A percentile compares a stretch with the other conserved stretches of the same genome.
Evolutionary conservation across 1,284 basidiomycete genomes (phyloP).

Genomic region (Mycosarcoma mackinlayi): DNA sequence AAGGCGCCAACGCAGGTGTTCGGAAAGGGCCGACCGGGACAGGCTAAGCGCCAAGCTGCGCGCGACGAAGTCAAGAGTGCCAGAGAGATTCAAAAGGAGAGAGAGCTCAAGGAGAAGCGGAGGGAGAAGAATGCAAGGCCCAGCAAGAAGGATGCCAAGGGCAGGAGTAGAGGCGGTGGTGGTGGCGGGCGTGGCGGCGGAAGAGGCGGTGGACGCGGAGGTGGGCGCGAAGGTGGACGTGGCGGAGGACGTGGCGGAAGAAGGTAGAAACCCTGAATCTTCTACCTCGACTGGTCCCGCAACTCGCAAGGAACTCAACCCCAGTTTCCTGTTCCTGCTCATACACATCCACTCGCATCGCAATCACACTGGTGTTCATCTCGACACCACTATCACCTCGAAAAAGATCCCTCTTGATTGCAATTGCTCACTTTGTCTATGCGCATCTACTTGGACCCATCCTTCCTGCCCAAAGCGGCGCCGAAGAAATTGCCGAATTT

Average conservation of each 20-base stretch:
- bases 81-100: conserved; percentile 57
- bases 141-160: conserved; percentile 34
- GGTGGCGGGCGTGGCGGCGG: conserved; percentile 14
- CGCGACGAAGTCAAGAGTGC: conserved; percentile 60
- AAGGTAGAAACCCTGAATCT: conserved; percentile 1
- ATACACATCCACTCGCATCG: background rate
- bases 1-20: conserved; percentile 37
- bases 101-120: conserved; percentile 53
- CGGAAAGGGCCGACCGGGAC: conserved; percentile 47
- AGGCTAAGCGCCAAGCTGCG: conserved; percentile 43
- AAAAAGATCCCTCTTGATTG: background rate
- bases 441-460: conserved; percentile 15
- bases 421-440: too few relatives aligned
- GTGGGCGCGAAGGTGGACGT: conserved; percentile 9
- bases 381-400: background rate
- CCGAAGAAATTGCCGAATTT: conserved; percentile 63
- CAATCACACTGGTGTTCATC: background rate
- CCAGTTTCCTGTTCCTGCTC: too few relatives aligned
- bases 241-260: conserved; percentile 17
- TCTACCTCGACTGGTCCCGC: background rate
- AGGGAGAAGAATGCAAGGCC: conserved; percentile 63
- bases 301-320: background rate
- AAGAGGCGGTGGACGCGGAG: conserved; percentile 5
- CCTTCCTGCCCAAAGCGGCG: conserved; percentile 53
- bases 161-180: conserved; percentile 12